phyloP scores from a whole-genome alignment of 208 protist genomes.

The Acanthamoeba triangularis region DNA sequence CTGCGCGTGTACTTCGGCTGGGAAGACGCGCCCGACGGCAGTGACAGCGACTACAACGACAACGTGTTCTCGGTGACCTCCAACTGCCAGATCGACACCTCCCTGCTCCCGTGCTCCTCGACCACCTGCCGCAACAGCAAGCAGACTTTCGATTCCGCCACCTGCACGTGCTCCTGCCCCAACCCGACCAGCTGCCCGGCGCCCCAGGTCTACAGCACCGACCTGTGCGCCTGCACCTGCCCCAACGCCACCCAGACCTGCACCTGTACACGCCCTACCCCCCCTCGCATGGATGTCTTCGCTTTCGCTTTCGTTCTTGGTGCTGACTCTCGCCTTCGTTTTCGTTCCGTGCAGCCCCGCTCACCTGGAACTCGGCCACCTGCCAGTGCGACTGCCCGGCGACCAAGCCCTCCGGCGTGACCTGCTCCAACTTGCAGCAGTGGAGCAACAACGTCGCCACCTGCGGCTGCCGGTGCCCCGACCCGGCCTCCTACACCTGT shows the following conservation, averaged over 20 bases:
- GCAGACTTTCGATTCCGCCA: not conserved
- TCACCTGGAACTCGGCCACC: not conserved
- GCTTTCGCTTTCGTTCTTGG: not conserved
- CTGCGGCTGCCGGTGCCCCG: not conserved
- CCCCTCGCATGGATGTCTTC: too few relatives aligned
- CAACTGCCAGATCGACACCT: slow-evolving; percentile 38
- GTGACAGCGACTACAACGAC: slow-evolving; percentile 76
- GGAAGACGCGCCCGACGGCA: slow-evolving; percentile 27
- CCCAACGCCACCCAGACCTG: not conserved
- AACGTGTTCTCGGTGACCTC: slow-evolving; percentile 50
- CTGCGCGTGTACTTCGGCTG: not conserved
- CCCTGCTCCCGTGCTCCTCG: slow-evolving; percentile 1
- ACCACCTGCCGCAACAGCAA: slow-evolving; percentile 2
- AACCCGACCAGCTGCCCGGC: not conserved
- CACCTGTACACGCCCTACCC: not conserved
- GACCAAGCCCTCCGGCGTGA: not conserved
- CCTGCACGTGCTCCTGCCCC: not conserved
- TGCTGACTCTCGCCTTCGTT: not conserved
- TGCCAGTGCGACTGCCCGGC: not conserved
- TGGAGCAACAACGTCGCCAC: not conserved
- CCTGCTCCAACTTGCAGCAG: not conserved
- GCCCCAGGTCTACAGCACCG: not conserved
- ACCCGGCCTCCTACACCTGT: not conserved
- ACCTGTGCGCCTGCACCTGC: not conserved
- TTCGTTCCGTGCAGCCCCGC: not conserved